Evolutionary conservation across 2,329 filamentous ascomycete species (phyloP).

Genomic region (Ceratocystis ficicola): DNA sequence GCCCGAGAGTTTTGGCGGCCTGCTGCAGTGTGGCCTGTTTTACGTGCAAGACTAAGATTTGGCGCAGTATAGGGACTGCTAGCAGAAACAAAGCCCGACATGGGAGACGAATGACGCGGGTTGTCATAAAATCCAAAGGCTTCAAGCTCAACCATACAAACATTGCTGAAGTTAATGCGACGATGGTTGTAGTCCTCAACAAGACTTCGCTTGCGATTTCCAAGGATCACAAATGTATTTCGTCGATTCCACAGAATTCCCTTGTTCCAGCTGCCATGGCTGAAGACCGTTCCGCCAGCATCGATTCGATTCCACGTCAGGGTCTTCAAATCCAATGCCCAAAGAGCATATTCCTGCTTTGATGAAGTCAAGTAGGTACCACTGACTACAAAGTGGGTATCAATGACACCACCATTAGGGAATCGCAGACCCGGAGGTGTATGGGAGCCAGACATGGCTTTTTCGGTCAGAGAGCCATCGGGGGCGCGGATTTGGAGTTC

Average conservation of each 20-base stretch:
- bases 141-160: constrained; percentile 93
- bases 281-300: constrained; percentile 85
- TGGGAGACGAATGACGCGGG: constrained; percentile 62
- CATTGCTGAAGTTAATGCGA: constrained; percentile 91
- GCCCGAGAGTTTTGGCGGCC: constrained; percentile 64
- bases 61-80: constrained; percentile 55
- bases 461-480: constrained; percentile 74
- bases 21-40: constrained; percentile 55
- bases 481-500: constrained; percentile 80
- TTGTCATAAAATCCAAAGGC: constrained; percentile 97
- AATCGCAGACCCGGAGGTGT: constrained; percentile 89
- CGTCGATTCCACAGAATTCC: constrained; percentile 86
- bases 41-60: constrained; percentile 45
- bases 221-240: constrained; percentile 91
- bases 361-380: constrained; percentile 95
- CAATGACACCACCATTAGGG: constrained; percentile 88
- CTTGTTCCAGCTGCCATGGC: constrained; percentile 94
- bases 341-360: constrained; percentile 94
- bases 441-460: constrained; percentile 73
- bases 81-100: constrained; percentile 73
- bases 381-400: constrained; percentile 92
- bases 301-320: constrained; percentile 94
- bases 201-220: constrained; percentile 81
- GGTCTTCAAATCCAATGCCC: constrained; percentile 80
- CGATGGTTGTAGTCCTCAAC: constrained; percentile 98